Base-by-base conservation (phyloP, 139 green algal species). In the Chlorella vulgaris region DNA sequence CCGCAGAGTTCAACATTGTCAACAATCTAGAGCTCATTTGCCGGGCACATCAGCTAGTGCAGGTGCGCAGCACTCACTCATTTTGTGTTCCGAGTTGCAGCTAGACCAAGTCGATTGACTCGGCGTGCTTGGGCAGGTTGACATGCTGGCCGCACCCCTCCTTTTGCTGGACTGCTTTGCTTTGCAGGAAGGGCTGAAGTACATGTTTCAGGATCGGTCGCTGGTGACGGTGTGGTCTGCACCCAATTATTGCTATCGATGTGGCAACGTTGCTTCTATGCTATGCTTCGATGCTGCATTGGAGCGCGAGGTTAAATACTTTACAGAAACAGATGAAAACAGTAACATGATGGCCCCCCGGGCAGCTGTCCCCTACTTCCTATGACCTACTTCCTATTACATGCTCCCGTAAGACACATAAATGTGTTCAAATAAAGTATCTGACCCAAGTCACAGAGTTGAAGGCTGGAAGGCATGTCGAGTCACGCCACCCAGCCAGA, bases 211-310 rank as follows among this genome's bases (percentile, higher is more conserved):
- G 19, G 89, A 91, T 22, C 84, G 86, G 47, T 89, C 71, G 1
- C 83, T 99, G 22, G 97, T 99, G 10, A 99, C 97, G 0, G 95
- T 99, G 26, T 99, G 97, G 97, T 95, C 86, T 4, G 97, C 97
- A 13, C 97, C 97, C 61, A 99, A 99, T 88, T 99, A 99, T 89
- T 99, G 97, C 91, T 99, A 99, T 86, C 90, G 97, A 38, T 99
- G 96, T 82, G 96, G 96, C 51, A 99, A 99, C 86, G 95, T 99
- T 33, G 96, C 97, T 0, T 95, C 91, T 63, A 98, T 99, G 36
- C 87, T 99, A 7, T 93, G 91, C 61, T 99, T 99, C 83, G 93
- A 99, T 75, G 91, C 95, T 15, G 87, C 96, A 18, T 88, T 99
- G 74, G 91, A 97, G 80, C 88, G 91, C 2, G 91, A 96, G 78